Base-by-base conservation (phyloP, 2,329 filamentous ascomycete species). In the Dactylellina parvicollis region DNA sequence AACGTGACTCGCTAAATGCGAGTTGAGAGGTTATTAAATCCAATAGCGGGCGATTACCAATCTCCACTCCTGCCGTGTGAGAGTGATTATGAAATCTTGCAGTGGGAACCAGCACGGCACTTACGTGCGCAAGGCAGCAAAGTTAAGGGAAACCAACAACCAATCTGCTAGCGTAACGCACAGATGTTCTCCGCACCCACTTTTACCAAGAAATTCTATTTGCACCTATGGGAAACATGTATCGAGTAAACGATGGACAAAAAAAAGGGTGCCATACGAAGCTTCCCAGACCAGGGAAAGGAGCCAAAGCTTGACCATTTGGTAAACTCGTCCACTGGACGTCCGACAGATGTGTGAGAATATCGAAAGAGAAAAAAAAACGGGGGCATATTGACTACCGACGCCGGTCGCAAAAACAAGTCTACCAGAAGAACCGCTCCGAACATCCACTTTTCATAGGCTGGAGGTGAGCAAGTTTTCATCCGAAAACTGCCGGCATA, bases 41-140 rank as follows among this genome's bases (percentile, higher is more conserved):
- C 4, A 28, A 38, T 46, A 47, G 42, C 54, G 64, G 52, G 52
- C 16, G 57, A 73, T 73, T 73, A 73, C 69, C 57, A 73, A 73
- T 73, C 60, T 36, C 46, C 28, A 34, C 46, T 30, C 42, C 47
- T 61, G 46, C 52, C 54, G 60, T 55, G 54, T 36, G 54, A 46
- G 55, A 32, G 44, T 65, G 69, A 66, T 73, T 73, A 73, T 52
- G 50, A 61, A 60, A 57, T 36, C 24, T 16, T 40, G 18, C 12
- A n/a, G 26, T 30, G n/a, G 36, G 7, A 7, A 30, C 9, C 26
- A 59, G 42, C 30, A 47, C 50, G 38, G 5, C 44, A 49, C 38
- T 42, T 20, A n/a, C n/a, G 16, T 8, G n/a, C 34, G 28, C 18
- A 20, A 56, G 49, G 61, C 61, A 56, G 61, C 61, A 40, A 55